Base-by-base conservation (phyloP, 768 basidiomycete genomes). In the Daedaleopsis sinensis region DNA sequence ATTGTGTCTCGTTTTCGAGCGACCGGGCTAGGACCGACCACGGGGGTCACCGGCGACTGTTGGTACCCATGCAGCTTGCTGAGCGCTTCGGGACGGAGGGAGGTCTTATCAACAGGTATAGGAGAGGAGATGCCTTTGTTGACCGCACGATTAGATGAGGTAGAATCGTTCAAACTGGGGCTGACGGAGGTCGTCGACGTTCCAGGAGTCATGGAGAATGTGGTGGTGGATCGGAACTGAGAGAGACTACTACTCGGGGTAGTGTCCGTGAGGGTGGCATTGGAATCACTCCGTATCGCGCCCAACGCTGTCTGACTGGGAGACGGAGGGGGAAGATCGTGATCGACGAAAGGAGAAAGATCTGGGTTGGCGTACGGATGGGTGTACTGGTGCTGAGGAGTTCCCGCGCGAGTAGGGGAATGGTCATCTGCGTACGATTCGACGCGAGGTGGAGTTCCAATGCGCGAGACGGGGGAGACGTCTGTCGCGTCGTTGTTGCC, bases 331-430 rank as follows among this genome's bases (percentile, higher is more conserved):
- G 62, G 62, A n/a, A 48, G 58, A 55, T 61, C 57, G 39, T 39
- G 16, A 7, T 51, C 60, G 5, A 46, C 55, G 19, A 42, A 49
- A 21, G 63, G 63, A 36, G 82, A 82, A 48, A 90, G 76, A 63
- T 91, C 88, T 9, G 91, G 90, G 67, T 93, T 91, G 55, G 91
- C 91, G 70, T 91, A 93, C 27, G 91, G 91, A 75, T 93, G 91
- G 42, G 82, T 68, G 58, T 77, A 80, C 18, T 76, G 79, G 61
- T 76, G 77, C 44, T 70, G 68, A 59, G 71, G 56, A 43, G 56
- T 54, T 38, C 42, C 49, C 43, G 57, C 46, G 42, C 62, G 43
- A 32, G 47, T 38, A 21, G 60, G 32, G n/a, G 43, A 24, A 18
- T n/a, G 54, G 52, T 64, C 27, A 23, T 64, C 62, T 9, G 11